phyloP scores from a whole-genome alignment of 768 basidiomycete genomes.

The Agaricus blazei region DNA sequence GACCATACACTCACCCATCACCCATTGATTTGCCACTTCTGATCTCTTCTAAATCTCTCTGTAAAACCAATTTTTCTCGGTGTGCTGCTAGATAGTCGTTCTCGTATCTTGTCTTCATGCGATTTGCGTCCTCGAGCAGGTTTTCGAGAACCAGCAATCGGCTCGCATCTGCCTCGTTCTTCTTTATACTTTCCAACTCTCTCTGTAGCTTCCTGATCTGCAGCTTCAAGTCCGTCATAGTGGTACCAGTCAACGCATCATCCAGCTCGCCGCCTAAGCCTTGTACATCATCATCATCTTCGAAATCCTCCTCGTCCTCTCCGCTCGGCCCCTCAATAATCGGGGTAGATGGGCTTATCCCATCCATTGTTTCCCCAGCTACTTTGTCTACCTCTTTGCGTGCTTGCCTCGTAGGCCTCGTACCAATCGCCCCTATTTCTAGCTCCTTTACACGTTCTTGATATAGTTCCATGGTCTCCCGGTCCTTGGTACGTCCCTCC shows the following conservation, averaged over 20 bases:
- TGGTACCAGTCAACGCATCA: conserved; percentile 75
- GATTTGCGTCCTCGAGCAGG: conserved; percentile 83
- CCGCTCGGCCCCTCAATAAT: neutral
- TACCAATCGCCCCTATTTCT: conserved; percentile 55
- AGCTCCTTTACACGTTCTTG: conserved; percentile 90
- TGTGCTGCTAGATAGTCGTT: conserved; percentile 81
- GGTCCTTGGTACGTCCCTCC: conserved; percentile 72
- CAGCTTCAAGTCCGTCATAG: conserved; percentile 89
- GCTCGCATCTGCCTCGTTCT: conserved; percentile 73
- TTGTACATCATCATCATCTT: conserved; percentile 35
- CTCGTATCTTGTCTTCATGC: conserved; percentile 88
- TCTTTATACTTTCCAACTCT: conserved; percentile 70
- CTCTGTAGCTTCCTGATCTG: conserved; percentile 77
- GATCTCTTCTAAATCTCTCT: conserved; percentile 84
- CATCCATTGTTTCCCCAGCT: neutral
- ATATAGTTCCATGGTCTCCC: conserved; percentile 81
- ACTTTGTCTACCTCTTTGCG: conserved; percentile 16
- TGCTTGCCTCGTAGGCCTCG: conserved; percentile 23
- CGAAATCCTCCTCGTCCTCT: conserved; percentile 35
- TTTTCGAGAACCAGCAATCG: conserved; percentile 85
- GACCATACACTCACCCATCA: conserved; percentile 57
- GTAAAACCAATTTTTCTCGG: conserved; percentile 73
- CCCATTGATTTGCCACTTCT: conserved; percentile 78
- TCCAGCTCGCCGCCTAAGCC: conserved; percentile 86
- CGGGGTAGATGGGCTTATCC: neutral